Evolutionary conservation across 2,329 filamentous ascomycete species (phyloP), one percentile per base, ranked within the genome.

Genomic region (Botryotinia narcissicola): DNA sequence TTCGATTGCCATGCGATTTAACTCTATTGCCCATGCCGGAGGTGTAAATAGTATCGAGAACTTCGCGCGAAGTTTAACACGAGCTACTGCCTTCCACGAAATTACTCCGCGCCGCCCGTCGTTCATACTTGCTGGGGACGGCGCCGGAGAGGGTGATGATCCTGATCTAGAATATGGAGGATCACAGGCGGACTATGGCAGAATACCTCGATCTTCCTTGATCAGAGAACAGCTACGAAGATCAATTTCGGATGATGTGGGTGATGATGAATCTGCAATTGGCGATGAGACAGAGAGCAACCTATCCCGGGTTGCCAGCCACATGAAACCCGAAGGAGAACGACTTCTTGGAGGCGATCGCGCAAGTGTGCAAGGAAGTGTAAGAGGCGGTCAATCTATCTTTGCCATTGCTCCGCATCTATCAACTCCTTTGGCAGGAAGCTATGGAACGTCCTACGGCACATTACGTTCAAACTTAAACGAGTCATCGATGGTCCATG

Each of bases 21-120:
- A 87, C 40, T 85, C 86, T 71, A 81, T 91, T 71, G 86, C 87
- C 77, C 91, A 97, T 75, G 91, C 93, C 66, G 96, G 95, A 76
- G 95, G 95, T 69, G 92, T 95, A 75, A 98, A 98, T 85, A 97
- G 93, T 82, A 92, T 98, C 79, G 92, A 96, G 80, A 97, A 95
- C 79, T 98, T 98, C 81, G 93, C 95, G 62, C 89, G 92, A 75
- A 97, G 93, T 78, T 97, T 94, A 92, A 93, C 95, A 83, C 91
- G 95, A 81, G 95, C 95, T 54, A 94, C 94, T 40, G 91, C 88
- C 73, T 98, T 98, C 82, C 88, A 90, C 76, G 95, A 98, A 82
- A 93, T 97, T 77, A 91, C 96, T 48, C 93, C 94, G 8, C 91
- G 93, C 72, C 89, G 91, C 25, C 90, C 91, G 22, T 91, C 93